Percentiles rank a stretch among this genome's conserved stretches.
Evolutionary conservation across 2,329 filamentous ascomycete species (phyloP).

Genomic region (Venturia oleaginea): DNA sequence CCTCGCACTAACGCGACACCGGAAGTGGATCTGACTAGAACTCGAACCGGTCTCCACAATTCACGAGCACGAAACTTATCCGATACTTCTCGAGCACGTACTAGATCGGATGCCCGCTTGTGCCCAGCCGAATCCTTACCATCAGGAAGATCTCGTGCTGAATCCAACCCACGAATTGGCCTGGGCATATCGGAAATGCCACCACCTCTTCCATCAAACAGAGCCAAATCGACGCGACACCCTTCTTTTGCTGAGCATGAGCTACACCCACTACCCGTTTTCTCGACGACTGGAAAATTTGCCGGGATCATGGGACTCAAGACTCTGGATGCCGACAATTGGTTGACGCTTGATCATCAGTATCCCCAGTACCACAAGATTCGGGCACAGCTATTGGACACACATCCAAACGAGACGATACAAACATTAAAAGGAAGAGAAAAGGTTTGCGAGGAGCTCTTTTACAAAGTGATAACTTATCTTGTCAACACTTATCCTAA

Average conservation of each 20-base stretch:
- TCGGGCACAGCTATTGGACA: background rate
- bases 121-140: background rate
- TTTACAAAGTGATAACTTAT: background rate
- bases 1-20: background rate
- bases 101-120: background rate
- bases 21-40: background rate
- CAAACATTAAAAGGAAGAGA: background rate
- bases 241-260: background rate
- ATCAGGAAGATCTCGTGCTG: background rate
- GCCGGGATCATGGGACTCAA: background rate
- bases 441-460: background rate
- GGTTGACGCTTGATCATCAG: conserved; percentile 3
- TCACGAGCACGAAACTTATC: background rate
- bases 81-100: background rate
- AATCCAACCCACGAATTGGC: background rate
- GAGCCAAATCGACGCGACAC: background rate
- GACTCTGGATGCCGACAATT: background rate
- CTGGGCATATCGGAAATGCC: background rate
- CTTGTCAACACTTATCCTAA: background rate
- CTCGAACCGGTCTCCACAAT: background rate
- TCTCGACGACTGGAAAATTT: background rate
- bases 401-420: background rate
- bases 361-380: background rate
- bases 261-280: background rate
- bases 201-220: background rate